Percentiles rank a stretch among this genome's conserved stretches.
phyloP scores from a whole-genome alignment of 2,329 filamentous ascomycete genomes.

The Ambrosiella beaveri region DNA sequence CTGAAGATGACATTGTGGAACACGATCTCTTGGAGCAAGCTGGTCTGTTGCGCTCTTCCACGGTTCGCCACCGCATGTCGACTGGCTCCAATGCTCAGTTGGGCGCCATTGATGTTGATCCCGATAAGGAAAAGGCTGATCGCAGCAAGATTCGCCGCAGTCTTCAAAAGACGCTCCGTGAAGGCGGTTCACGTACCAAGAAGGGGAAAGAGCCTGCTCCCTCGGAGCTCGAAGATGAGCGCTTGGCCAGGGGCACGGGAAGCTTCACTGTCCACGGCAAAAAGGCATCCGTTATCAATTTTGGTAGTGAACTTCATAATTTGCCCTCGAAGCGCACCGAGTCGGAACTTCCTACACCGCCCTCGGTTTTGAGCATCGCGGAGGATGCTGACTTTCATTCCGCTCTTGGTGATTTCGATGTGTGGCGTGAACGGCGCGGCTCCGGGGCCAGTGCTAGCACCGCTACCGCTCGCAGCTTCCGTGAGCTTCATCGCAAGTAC shows the following conservation, averaged over 20 bases:
- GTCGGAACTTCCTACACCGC: constrained; percentile 22
- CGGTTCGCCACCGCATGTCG: constrained; percentile 8
- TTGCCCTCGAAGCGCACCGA: constrained; percentile 46
- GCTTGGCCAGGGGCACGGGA: constrained; percentile 60
- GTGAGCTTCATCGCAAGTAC: constrained; percentile 43
- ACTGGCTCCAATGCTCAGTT: constrained; percentile 7
- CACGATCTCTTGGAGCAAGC: constrained; percentile 49
- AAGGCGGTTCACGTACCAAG: constrained; percentile 54
- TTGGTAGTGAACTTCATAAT: constrained; percentile 75
- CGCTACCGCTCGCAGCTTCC: constrained; percentile 47
- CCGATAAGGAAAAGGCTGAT: constrained; percentile 32
- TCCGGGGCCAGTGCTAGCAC: constrained; percentile 50
- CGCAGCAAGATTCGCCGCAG: constrained; percentile 63
- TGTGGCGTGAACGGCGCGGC: constrained; percentile 34
- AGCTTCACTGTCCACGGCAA: constrained; percentile 96
- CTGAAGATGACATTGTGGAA: constrained; percentile 48
- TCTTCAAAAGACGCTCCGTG: constrained; percentile 74
- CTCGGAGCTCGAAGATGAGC: constrained; percentile 37
- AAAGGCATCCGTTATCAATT: constrained; percentile 94
- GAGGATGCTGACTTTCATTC: constrained; percentile 36
- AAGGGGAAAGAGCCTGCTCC: constrained; percentile 47
- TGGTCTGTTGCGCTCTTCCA: constrained; percentile 32
- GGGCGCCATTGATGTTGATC: constrained; percentile 11
- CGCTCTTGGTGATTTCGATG: constrained; percentile 27
- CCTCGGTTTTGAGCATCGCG: constrained; percentile 19